Conservation (phyloP, 345 rosid species). For the Erysimum cheiranthoides region DNA sequence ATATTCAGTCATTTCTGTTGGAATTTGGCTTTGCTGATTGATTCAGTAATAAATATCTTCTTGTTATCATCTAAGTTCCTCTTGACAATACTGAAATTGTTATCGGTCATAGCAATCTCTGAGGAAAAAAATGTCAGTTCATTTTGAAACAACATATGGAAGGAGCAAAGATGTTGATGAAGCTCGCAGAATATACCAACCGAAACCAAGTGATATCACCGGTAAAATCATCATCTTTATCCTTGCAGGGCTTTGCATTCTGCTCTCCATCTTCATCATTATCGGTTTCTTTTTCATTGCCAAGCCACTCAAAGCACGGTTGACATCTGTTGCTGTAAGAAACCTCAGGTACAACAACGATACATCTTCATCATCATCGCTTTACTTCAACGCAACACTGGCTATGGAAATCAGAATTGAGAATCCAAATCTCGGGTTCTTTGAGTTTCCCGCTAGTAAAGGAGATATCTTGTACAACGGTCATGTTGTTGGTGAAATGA, state of each 20-base stretch:
- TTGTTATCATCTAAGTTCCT: conserved; percentile 7
- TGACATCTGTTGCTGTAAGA: conserved; percentile 31
- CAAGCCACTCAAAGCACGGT: conserved; percentile 40
- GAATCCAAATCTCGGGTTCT: conserved; percentile 39
- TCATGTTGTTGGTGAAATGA: conserved; percentile 39
- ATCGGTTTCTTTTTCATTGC: conserved; percentile 40
- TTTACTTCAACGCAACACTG: conserved; percentile 43
- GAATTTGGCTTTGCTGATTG: conserved; percentile 14
- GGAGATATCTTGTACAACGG: conserved; percentile 41
- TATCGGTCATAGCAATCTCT: background rate
- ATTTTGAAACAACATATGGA: conserved; percentile 28
- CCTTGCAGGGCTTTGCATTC: conserved; percentile 38
- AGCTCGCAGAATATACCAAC: conserved; percentile 7
- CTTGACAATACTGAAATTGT: conserved; percentile 5
- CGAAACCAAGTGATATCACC: conserved; percentile 14
- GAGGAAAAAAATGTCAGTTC: conserved; percentile 16
- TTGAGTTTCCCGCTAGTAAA: conserved; percentile 36
- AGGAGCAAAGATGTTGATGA: conserved; percentile 37
- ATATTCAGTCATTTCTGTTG: conserved; percentile 14
- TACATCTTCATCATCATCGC: conserved; percentile 35
- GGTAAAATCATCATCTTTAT: conserved; percentile 38
- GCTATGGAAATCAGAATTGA: conserved; percentile 32
- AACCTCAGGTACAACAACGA: conserved; percentile 40
- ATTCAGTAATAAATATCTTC: conserved; percentile 15
- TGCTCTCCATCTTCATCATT: conserved; percentile 37